phyloP scores from a whole-genome alignment of 2,329 filamentous ascomycete genomes.

The Pleoardoris graminearum region DNA sequence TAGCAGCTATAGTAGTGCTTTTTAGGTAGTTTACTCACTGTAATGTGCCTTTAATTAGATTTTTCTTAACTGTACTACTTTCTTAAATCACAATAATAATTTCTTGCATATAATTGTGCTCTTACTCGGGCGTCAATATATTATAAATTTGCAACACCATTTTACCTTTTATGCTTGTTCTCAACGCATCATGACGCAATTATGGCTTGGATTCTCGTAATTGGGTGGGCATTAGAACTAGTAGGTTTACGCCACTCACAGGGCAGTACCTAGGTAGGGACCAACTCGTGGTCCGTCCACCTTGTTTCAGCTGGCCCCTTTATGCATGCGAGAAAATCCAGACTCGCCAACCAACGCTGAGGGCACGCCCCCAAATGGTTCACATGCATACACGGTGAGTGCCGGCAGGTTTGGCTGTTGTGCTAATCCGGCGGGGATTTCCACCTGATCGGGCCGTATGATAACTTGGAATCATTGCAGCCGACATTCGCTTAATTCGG shows the following conservation, averaged over 20 bases:
- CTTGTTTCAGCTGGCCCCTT: background rate
- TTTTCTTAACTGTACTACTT: no score
- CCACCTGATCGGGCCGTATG: background rate
- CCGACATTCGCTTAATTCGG: background rate
- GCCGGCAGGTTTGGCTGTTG: background rate
- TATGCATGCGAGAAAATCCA: background rate
- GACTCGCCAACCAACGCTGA: background rate
- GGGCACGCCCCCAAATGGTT: background rate
- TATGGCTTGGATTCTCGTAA: no score
- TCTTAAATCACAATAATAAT: no score
- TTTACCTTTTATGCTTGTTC: no score
- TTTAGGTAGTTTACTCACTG: no score
- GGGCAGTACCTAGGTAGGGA: background rate
- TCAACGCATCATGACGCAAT: no score
- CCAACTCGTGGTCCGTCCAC: background rate
- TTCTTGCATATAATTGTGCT: no score
- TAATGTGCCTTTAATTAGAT: no score
- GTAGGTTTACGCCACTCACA: background rate
- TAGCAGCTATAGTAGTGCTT: no score
- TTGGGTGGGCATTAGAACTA: no score
- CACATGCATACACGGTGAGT: background rate
- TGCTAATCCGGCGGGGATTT: background rate
- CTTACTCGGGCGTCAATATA: no score
- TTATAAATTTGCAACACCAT: no score
- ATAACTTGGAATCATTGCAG: background rate